These are phyloP conservation scores for Tulasnella sp. DNA, from an alignment of 768 basidiomycete species.

Conservation along the genomic window DNA sequence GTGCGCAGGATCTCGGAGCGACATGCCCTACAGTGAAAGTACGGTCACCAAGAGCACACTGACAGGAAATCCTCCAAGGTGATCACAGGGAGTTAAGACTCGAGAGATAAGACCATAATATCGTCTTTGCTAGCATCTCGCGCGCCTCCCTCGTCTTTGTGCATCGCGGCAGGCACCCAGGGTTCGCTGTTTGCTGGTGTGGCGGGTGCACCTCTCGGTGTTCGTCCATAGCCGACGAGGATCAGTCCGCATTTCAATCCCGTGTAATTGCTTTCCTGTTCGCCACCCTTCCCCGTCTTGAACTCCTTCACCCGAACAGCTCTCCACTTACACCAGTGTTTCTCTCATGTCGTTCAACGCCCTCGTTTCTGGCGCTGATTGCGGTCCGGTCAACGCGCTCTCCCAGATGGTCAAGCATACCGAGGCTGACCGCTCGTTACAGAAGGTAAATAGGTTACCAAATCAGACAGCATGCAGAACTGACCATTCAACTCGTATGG, in stretches of 20 bases:
- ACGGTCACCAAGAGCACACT: too few relatives aligned
- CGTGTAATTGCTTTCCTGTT: neutral
- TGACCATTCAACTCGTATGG: neutral
- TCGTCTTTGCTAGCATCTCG: too few relatives aligned
- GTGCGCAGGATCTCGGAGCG: too few relatives aligned
- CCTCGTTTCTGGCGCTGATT: constrained; percentile 85
- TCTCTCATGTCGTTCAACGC: constrained; percentile 32
- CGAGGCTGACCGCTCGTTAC: constrained; percentile 81
- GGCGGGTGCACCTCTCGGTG: neutral
- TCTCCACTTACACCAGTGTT: too few relatives aligned
- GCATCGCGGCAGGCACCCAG: too few relatives aligned
- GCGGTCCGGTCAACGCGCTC: constrained; percentile 81
- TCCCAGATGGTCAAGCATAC: constrained; percentile 87
- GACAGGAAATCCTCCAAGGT: too few relatives aligned
- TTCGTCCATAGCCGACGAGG: neutral
- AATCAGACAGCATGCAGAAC: neutral
- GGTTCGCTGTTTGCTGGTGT: too few relatives aligned
- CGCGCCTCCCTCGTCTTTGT: too few relatives aligned
- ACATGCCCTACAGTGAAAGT: too few relatives aligned
- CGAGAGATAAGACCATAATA: too few relatives aligned
- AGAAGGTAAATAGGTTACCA: constrained; percentile 55
- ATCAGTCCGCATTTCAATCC: neutral
- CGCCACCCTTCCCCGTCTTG: neutral
- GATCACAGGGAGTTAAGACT: too few relatives aligned
- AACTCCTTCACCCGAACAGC: neutral